Evolutionary conservation across 139 green algal genomes (phyloP).

Genomic region (Bryopsis sp.): DNA sequence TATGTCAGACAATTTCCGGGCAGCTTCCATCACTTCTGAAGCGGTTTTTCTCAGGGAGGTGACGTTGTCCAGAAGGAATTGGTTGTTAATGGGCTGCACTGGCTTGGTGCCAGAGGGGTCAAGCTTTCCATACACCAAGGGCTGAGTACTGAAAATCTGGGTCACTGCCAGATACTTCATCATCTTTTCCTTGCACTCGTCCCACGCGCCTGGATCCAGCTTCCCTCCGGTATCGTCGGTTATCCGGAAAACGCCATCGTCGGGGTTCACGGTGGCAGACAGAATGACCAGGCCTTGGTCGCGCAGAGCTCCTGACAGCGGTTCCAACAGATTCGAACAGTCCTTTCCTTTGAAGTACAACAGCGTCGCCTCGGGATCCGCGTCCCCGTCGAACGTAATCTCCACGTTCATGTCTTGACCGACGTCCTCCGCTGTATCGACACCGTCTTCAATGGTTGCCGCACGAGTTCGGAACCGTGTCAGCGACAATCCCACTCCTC

Average conservation of each 20-base stretch:
- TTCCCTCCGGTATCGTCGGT: slow-evolving; percentile 9
- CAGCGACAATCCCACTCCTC: too few species aligned
- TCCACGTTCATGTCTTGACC: too few species aligned
- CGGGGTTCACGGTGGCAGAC: slow-evolving; percentile 11
- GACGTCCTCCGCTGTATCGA: too few species aligned
- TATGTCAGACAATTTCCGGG: slow-evolving; percentile 55
- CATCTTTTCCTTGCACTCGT: slow-evolving; percentile 12
- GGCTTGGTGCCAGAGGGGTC: slow-evolving; percentile 7
- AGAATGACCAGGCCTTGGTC: slow-evolving; percentile 19
- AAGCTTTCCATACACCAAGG: slow-evolving; percentile 17
- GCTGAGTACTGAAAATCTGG: slow-evolving; percentile 13
- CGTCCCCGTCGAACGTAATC: slow-evolving; percentile 17
- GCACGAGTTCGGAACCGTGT: too few species aligned
- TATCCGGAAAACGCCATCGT: slow-evolving; percentile 10
- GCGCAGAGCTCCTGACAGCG: slow-evolving; percentile 12
- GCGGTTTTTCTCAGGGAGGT: slow-evolving; percentile 69
- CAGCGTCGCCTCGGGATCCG: slow-evolving; percentile 1
- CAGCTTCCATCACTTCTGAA: slow-evolving; percentile 73
- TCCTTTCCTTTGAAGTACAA: slow-evolving; percentile 13
- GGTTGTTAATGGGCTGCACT: slow-evolving; percentile 20
- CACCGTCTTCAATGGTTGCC: too few species aligned
- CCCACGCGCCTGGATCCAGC: neutral
- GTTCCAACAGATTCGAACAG: slow-evolving; percentile 9
- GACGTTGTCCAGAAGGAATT: slow-evolving; percentile 34
- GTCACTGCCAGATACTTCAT: neutral